Base-by-base conservation (phyloP, 805 yeast genomes). In the Metschnikowia drakensbergensis region DNA sequence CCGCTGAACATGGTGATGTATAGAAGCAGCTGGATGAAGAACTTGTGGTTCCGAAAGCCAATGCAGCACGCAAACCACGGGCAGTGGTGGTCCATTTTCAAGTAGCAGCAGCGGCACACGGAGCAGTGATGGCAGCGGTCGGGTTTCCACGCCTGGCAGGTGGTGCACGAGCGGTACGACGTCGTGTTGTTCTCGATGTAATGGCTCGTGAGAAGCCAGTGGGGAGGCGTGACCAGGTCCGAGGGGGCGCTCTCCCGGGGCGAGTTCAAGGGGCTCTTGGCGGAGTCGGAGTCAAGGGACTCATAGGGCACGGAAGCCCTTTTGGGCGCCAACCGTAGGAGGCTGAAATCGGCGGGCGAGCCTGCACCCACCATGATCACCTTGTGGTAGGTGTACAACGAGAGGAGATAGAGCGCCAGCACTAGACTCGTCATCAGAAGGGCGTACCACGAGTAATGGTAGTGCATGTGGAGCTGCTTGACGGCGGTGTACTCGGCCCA, bases 61-160 rank as follows among this genome's bases (percentile, higher is more conserved):
- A 92, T 79, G 64, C 97, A 91, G 4, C 81, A 74, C 1, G 96
- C 84, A 65, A 90, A 89, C 98, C 98, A 92, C 0, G 97, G 97
- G 54, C 84, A 80, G 60, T 80, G 82, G 54, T 80, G 84, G 62
- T 80, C 84, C 84, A 80, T 80, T 38, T 69, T 58, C 36, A 80
- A 59, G 2, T 77, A 62, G 60, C 84, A 80, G 47, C 54, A 62
- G 2, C 67, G 65, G 48, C 82, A 76, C 11, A 74, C 54, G 1
- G 81, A 74, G 58, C 84, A 80, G 60, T 80, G 84, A 57, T 80
- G 84, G 46, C 79, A 68, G 50, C 84, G 60, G 58, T 80, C 84
- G 0, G 84, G 84, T 58, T 79, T 80, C 84, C 83, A 80, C 8
- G 69, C 77, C 35, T 67, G 59, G 58, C 84, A 80, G 52, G 76